These are phyloP conservation scores for Halteria grandinella DNA, from an alignment of 73 alveolate species.

Conservation along the genomic window DNA sequence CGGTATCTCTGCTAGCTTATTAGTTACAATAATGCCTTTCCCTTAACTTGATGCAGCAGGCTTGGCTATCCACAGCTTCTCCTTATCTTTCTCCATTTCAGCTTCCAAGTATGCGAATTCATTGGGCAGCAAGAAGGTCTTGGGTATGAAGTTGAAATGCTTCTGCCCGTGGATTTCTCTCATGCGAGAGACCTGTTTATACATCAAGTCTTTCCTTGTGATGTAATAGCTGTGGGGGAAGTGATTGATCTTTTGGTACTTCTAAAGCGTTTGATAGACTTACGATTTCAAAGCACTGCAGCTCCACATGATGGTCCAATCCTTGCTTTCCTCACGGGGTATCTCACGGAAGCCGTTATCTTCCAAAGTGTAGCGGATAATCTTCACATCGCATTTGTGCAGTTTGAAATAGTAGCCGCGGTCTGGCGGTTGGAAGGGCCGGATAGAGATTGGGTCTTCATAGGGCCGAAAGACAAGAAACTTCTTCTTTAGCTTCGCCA, in stretches of 20 bases:
- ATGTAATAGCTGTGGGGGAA: conserved; percentile 80
- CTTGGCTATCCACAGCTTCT: conserved; percentile 85
- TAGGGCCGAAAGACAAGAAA: conserved; percentile 59
- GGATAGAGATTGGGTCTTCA: conserved; percentile 53
- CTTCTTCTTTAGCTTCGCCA: conserved; percentile 16
- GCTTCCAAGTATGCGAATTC: conserved; percentile 76
- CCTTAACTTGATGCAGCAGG: conserved; percentile 95
- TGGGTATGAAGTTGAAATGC: conserved; percentile 74
- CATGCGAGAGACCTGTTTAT: conserved; percentile 72
- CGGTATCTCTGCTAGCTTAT: conserved; percentile 72
- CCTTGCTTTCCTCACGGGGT: conserved; percentile 7
- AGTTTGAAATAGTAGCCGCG: conserved; percentile 61
- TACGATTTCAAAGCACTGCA: conserved; percentile 43
- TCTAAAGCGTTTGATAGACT: conserved; percentile 35
- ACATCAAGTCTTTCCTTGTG: conserved; percentile 78
- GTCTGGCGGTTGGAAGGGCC: conserved; percentile 63
- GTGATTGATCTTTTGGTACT: conserved; percentile 61
- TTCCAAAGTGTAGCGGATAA: conserved; percentile 53
- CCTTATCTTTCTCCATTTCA: conserved; percentile 71
- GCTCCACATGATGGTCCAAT: conserved; percentile 66
- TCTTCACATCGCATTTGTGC: conserved; percentile 50
- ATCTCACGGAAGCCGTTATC: conserved; percentile 64
- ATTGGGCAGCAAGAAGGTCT: conserved; percentile 72
- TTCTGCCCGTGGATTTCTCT: conserved; percentile 60
- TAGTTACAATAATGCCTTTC: conserved; percentile 85